Percentiles rank a stretch among this genome's conserved stretches.
phyloP scores from a whole-genome alignment of 139 green algal species.

The Coccomyxa sp. region DNA sequence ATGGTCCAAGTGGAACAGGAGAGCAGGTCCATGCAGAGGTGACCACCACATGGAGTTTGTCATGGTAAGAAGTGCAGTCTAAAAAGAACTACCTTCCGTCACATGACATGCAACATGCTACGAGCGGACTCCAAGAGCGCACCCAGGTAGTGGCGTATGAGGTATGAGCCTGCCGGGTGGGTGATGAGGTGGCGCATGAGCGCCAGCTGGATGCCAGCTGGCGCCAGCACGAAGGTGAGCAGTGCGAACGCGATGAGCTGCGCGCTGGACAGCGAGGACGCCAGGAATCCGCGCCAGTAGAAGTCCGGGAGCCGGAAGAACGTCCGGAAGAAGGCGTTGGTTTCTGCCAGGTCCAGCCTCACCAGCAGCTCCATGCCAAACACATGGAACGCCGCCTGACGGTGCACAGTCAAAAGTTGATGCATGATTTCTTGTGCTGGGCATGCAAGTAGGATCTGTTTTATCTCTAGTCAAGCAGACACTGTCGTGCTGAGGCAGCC shows the following conservation, averaged over 20 bases:
- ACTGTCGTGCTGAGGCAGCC: too few relatives aligned
- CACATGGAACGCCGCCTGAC: slow-evolving; percentile 78
- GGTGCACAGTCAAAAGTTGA: not conserved
- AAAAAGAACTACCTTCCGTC: too few relatives aligned
- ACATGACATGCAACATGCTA: too few relatives aligned
- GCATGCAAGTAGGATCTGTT: too few relatives aligned
- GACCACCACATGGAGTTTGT: too few relatives aligned
- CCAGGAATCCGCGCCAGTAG: slow-evolving; percentile 90
- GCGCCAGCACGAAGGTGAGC: slow-evolving; percentile 77
- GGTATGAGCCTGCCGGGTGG: slow-evolving; percentile 61
- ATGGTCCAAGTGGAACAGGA: too few relatives aligned
- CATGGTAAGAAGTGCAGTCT: too few relatives aligned
- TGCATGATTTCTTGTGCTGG: not conserved
- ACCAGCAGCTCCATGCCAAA: slow-evolving; percentile 91
- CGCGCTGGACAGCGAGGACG: slow-evolving; percentile 60
- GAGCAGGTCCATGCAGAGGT: too few relatives aligned
- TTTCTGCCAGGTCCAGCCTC: slow-evolving; percentile 67
- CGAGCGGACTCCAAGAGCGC: not conserved
- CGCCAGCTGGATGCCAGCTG: slow-evolving; percentile 66
- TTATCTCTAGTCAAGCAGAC: too few relatives aligned
- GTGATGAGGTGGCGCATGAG: slow-evolving; percentile 79
- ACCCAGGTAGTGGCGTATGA: slow-evolving; percentile 43
- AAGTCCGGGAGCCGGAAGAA: slow-evolving; percentile 83
- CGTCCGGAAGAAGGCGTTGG: slow-evolving; percentile 88
- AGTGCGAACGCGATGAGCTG: slow-evolving; percentile 91